phyloP scores from a whole-genome alignment of 2,329 filamentous ascomycete genomes.

The Aspergillus neoniger region DNA sequence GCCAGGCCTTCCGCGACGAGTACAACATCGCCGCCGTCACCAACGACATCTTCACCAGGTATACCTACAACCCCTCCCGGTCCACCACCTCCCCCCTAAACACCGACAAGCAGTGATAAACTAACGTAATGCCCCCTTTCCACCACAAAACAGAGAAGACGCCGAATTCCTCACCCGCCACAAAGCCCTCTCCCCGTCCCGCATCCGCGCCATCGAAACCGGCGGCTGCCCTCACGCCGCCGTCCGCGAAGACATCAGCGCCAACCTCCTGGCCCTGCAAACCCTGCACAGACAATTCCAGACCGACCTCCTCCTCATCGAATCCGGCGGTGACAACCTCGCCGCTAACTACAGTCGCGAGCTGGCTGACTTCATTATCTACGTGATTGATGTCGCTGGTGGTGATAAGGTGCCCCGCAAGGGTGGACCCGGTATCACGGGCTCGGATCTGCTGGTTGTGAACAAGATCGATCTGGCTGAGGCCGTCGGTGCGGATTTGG shows the following conservation, averaged over 20 bases:
- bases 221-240: conserved; percentile 96
- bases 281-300: conserved; percentile 79
- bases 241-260: conserved; percentile 92
- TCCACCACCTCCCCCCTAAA: neutral
- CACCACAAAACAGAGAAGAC: conserved; percentile 67
- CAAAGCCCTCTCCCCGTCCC: conserved; percentile 75
- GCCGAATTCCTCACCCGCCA: conserved; percentile 93
- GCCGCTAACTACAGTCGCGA: conserved; percentile 96
- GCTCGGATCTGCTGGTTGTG: conserved; percentile 88
- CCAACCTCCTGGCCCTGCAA: conserved; percentile 90
- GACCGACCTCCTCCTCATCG: conserved; percentile 86
- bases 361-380: conserved; percentile 95
- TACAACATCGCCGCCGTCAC: conserved; percentile 94
- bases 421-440: conserved; percentile 94
- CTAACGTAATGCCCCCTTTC: neutral
- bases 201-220: conserved; percentile 95
- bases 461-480: conserved; percentile 97
- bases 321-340: conserved; percentile 93
- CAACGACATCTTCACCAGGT: conserved; percentile 95
- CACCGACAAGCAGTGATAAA: neutral
- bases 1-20: conserved; percentile 73
- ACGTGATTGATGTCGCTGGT: conserved; percentile 95
- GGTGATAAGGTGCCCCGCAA: conserved; percentile 97
- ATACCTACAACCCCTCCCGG: conserved; percentile 13
- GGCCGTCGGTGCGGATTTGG: conserved; percentile 84